These are phyloP conservation scores for Asterophora parasitica DNA, from an alignment of 768 basidiomycete species.

Conservation along the genomic window DNA sequence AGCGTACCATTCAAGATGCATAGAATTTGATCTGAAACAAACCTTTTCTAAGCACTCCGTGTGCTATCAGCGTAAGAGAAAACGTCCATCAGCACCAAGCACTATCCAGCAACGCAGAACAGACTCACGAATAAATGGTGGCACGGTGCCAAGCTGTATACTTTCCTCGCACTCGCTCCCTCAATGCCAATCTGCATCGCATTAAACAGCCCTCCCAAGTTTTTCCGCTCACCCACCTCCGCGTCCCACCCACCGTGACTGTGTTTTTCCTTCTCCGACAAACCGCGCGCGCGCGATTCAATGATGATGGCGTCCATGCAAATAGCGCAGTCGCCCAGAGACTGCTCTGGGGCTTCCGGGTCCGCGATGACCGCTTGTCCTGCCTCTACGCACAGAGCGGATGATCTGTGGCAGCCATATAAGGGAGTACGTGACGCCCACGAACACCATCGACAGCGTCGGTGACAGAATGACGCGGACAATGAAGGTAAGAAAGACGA, in stretches of 20 bases:
- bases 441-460: conserved; percentile 58
- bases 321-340: conserved; percentile 85
- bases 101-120: neutral
- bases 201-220: conserved; percentile 33
- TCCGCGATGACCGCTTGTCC: conserved; percentile 65
- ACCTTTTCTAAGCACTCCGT: conserved; percentile 83
- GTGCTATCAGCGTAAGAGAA: conserved; percentile 44
- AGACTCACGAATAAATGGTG: conserved; percentile 79
- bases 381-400: conserved; percentile 65
- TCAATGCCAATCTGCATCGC: conserved; percentile 42
- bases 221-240: conserved; percentile 20
- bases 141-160: conserved; percentile 85
- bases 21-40: conserved; percentile 19
- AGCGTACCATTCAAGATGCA: conserved; percentile 10
- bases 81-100: neutral
- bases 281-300: conserved; percentile 35
- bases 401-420: conserved; percentile 88
- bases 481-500: conserved; percentile 65
- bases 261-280: conserved; percentile 31
- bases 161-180: conserved; percentile 47
- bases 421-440: conserved; percentile 65
- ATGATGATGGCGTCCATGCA: conserved; percentile 85
- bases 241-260: conserved; percentile 12
- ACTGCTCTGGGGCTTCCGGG: conserved; percentile 68
- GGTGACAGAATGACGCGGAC: conserved; percentile 71